Conservation (phyloP, 164 flowering plant species). For the Taxillus chinensis region DNA sequence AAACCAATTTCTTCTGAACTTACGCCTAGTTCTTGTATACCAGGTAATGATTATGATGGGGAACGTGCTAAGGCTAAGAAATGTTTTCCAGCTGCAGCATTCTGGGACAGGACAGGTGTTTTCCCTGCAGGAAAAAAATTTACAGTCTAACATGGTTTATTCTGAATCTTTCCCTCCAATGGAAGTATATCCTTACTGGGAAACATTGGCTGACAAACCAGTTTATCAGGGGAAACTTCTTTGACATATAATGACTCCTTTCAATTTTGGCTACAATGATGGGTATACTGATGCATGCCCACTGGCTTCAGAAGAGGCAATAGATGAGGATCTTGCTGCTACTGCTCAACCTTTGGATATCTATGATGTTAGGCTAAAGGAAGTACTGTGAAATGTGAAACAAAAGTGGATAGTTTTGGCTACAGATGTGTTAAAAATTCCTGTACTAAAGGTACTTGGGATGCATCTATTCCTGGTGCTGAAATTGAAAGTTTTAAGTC, state of each 20-base stretch:
- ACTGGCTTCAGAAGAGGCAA: conserved; percentile 24
- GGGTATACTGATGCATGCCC: conserved; percentile 19
- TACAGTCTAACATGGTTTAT: conserved; percentile 30
- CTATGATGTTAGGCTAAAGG: no score
- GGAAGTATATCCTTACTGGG: conserved; percentile 77
- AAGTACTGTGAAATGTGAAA: conserved; percentile 14
- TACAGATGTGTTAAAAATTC: conserved; percentile 10
- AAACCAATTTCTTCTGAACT: conserved; percentile 14
- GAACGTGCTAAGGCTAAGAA: conserved; percentile 31
- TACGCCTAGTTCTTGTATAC: conserved; percentile 14
- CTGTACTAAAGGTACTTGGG: conserved; percentile 11
- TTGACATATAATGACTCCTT: conserved; percentile 34
- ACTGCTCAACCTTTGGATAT: conserved; percentile 35
- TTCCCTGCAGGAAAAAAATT: conserved; percentile 17
- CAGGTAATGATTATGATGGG: conserved; percentile 9
- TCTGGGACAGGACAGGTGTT: conserved; percentile 21
- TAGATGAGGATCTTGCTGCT: conserved; percentile 35
- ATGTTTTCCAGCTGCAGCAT: conserved; percentile 10
- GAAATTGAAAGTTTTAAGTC: conserved; percentile 50
- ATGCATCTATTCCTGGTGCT: conserved; percentile 29
- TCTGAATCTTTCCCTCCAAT: conserved; percentile 67
- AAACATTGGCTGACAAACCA: conserved; percentile 26
- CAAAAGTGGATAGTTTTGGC: conserved; percentile 14
- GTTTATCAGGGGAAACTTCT: conserved; percentile 38
- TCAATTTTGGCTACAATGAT: conserved; percentile 11